Evolutionary conservation across 2,329 filamentous ascomycete species (phyloP), one percentile per base, ranked within the genome.

Genomic region (Arthrobotrys musiformis): DNA sequence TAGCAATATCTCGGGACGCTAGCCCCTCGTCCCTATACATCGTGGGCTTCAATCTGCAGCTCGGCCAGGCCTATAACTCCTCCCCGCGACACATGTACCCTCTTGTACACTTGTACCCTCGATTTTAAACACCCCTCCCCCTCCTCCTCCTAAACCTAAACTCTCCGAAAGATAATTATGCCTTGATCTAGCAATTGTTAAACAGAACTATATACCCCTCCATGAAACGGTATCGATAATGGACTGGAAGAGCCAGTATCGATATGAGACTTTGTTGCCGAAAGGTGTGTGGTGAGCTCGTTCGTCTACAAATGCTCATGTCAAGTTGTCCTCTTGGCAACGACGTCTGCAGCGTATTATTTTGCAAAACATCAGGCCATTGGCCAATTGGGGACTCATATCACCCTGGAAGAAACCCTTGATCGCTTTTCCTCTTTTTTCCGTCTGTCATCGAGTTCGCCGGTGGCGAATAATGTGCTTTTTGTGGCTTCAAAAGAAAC

Each of bases 11-110:
- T 30, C 68, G 58, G 68, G 58, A 63, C 68, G 60, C 68, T 72
- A 72, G 28, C 11, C 4, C 22, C 48, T n/a, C 19, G 35, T 37
- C 33, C 48, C 68, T 58, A 46, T 54, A 52, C 33, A 26, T 42
- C 42, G 58, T 28, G 35, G 26, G 46, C 7, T 64, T 24, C 11
- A n/a, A 58, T 58, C 56, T 72, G 68, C 68, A 72, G 46, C 58
- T 40, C 68, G 68, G 68, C 68, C 68, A 72, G 68, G 46, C 13
- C 56, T 58, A 46, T 58, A 63, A 30, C 52, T 30, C 24, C 68
- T 58, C 37, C 42, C 68, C 68, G 68, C 58, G 68, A 72, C 68
- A 64, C 28, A 72, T 64, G 68, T 72, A 72, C 68, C 68, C 37
- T 40, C 48, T 42, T 52, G 68, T 72, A 72, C 68, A 50, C 68